These are phyloP conservation scores for Blepharisma undulans DNA, from an alignment of 169 alveolate species.

Conservation along the genomic window DNA sequence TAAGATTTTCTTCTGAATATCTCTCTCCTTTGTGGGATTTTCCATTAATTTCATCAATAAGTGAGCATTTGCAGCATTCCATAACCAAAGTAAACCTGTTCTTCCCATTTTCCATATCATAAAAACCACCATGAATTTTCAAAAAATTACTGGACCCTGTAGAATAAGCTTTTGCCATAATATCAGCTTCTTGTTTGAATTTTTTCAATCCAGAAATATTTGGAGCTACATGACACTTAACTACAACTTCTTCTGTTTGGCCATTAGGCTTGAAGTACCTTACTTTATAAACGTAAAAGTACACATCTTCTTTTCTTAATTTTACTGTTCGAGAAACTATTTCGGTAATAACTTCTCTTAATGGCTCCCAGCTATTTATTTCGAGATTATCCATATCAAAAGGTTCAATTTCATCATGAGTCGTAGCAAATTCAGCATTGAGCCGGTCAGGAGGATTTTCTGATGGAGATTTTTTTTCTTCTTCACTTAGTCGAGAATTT, in stretches of 20 bases:
- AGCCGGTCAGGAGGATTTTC: background rate
- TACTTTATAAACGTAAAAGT: background rate
- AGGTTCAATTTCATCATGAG: background rate
- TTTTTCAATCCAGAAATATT: too few relatives aligned
- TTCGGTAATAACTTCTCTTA: background rate
- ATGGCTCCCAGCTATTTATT: background rate
- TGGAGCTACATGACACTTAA: background rate
- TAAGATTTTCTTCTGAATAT: background rate
- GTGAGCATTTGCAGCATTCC: background rate
- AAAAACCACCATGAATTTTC: background rate
- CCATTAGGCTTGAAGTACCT: background rate
- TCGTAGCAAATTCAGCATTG: background rate
- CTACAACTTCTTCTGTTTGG: background rate
- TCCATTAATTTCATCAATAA: background rate
- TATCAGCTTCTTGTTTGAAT: background rate
- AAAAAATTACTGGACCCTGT: background rate
- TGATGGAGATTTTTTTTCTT: background rate
- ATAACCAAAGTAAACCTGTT: background rate
- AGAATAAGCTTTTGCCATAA: background rate
- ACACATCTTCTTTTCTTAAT: background rate
- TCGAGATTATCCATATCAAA: background rate
- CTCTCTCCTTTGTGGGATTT: background rate
- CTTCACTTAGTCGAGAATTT: too few relatives aligned
- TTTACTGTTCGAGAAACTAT: background rate
- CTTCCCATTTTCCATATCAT: background rate